Evolutionary conservation across 441 rosid species (phyloP), one percentile per base, ranked within the genome.

Genomic region (Brassica hybrid): DNA sequence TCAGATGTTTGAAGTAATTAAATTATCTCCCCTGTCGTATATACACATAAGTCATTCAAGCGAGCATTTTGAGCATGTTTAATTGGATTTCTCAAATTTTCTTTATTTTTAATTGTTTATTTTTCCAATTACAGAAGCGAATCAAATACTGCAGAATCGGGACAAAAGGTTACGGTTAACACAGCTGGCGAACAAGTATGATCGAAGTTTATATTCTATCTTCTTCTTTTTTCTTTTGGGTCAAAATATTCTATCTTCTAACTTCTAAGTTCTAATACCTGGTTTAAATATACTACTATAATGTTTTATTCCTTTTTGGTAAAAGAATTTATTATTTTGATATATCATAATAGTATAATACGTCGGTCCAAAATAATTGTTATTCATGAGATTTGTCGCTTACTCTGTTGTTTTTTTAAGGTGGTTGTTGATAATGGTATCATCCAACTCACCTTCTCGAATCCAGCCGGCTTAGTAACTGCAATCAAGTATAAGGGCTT

Each of bases 401-500:
- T 43, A 0, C 2, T 34, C 16, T 66, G 43, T 13, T 82, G 12
- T 64, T 23, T n/a, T 70, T 16, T 68, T 71, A 85, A 94, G 98
- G 86, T 92, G 50, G 79, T 83, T 45, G 74, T 89, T 80, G 85
- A 88, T 69, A 88, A 88, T 63, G 90, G 86, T 11, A 83, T 82
- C 16, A 73, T 88, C 21, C 85, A 84, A 77, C 84, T 89, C 21
- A 82, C 90, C 1, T 79, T 89, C 65, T 88, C 91, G 30, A 87
- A 63, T 41, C 91, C 94, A 27, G 69, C 72, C 21, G 83, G 83
- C 34, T 38, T 74, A 21, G 78, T 85, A 16, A 81, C 82, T 60
- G 85, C 86, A 63, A 83, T 94, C 25, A 81, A 80, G 45, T 95
- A 86, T 73, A 82, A 83, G 45, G 94, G 90, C 65, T 80, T 95